These are phyloP conservation scores for Lathyrus sativus DNA, from an alignment of 306 rosid species.

Conservation along the genomic window DNA sequence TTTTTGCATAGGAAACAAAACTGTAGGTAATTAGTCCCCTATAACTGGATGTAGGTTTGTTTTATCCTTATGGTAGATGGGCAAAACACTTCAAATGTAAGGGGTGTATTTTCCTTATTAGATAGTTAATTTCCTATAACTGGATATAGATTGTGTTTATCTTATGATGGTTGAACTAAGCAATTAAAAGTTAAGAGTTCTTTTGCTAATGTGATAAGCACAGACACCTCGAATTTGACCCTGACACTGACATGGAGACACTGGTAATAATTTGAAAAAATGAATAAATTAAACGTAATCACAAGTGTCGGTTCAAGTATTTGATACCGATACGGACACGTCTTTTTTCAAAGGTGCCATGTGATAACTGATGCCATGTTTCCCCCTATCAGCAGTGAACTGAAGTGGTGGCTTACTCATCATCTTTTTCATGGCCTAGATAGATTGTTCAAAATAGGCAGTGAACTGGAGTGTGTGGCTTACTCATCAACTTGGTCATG, in stretches of 20 bases:
- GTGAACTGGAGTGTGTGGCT: constrained; percentile 3
- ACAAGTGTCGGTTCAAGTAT: no score
- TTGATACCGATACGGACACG: no score
- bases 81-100: not conserved
- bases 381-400: not conserved
- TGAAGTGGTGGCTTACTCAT: constrained; percentile 1
- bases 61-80: constrained; percentile 3
- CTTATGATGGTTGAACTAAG: not conserved
- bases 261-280: no score
- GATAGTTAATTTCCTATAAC: constrained; percentile 16
- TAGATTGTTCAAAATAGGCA: constrained; percentile 10
- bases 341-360: no score
- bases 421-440: constrained; percentile 6
- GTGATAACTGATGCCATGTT: not conserved
- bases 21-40: constrained; percentile 12
- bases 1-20: constrained; percentile 20
- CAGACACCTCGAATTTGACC: no score
- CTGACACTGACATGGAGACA: no score
- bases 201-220: not conserved
- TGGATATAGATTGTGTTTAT: not conserved
- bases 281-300: no score
- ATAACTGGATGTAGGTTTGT: constrained; percentile 7
- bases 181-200: not conserved
- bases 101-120: not conserved
- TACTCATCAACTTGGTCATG: constrained; percentile 3